A percentile compares a stretch with the other conserved stretches of the same genome.
These are phyloP conservation scores for Kwoniella heveanensis DNA, from an alignment of 768 basidiomycete genomes.

Conservation along the genomic window DNA sequence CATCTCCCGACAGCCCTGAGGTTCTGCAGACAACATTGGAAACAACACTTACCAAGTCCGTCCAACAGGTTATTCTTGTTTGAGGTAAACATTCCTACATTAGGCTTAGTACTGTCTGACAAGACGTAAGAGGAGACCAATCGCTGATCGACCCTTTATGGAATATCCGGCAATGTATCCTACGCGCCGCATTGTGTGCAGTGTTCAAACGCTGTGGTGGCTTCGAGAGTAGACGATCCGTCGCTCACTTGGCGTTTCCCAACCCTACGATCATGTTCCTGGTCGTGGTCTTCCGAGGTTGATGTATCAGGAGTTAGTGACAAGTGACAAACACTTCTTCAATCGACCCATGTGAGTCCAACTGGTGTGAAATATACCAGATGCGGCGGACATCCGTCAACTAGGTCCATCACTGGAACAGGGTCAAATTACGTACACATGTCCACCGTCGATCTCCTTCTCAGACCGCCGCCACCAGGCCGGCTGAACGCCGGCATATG, in stretches of 20 bases:
- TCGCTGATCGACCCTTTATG: background rate
- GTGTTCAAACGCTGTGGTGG: background rate
- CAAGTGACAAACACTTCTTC: constrained; percentile 12
- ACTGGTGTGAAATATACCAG: constrained; percentile 5
- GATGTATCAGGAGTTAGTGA: constrained; percentile 1
- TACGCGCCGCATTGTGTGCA: too few species aligned
- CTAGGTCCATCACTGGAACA: background rate
- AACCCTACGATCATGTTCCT: background rate
- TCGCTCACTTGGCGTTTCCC: background rate
- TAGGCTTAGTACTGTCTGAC: background rate
- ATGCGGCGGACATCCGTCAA: constrained; percentile 1
- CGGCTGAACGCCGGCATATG: background rate
- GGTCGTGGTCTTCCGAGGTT: background rate
- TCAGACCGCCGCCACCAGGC: background rate
- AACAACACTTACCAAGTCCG: constrained; percentile 14
- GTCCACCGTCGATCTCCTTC: constrained; percentile 1
- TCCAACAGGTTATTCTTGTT: background rate
- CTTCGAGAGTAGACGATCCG: background rate
- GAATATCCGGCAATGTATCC: too few species aligned
- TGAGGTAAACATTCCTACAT: constrained; percentile 6
- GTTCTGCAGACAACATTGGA: background rate
- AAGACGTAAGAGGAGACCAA: background rate
- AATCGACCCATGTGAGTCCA: constrained; percentile 2
- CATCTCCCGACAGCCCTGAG: background rate
- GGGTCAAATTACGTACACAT: background rate